phyloP scores from a whole-genome alignment of 208 protist species.

The Crithidia acanthocephali region DNA sequence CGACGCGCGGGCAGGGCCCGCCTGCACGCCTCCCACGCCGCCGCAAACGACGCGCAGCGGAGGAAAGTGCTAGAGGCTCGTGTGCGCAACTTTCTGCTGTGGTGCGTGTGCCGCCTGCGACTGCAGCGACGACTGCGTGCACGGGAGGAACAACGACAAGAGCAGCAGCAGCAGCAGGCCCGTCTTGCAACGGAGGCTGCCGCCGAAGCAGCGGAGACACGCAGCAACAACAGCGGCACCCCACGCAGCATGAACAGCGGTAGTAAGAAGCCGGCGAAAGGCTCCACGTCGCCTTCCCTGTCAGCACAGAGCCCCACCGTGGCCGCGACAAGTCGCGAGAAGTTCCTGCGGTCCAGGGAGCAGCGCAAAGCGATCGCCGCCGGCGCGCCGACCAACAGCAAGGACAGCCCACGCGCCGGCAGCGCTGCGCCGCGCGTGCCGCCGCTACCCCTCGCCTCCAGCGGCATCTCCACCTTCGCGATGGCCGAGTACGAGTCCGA shows the following conservation, averaged over 20 bases:
- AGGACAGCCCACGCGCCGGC: background rate
- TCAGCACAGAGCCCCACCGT: background rate
- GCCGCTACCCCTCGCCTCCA: slow-evolving; percentile 40
- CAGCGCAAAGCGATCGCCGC: slow-evolving; percentile 56
- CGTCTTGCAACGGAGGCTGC: background rate
- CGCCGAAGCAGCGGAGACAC: background rate
- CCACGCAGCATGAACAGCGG: background rate
- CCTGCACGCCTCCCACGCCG: slow-evolving; percentile 17
- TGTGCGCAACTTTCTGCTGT: slow-evolving; percentile 35
- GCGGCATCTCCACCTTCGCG: slow-evolving; percentile 70
- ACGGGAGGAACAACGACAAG: slow-evolving; percentile 4
- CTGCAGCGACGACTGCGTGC: slow-evolving; percentile 31
- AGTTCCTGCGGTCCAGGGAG: slow-evolving; percentile 64
- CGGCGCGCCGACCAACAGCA: slow-evolving; percentile 14
- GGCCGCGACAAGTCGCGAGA: slow-evolving; percentile 52
- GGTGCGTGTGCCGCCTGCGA: slow-evolving; percentile 36
- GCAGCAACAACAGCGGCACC: slow-evolving; percentile 22
- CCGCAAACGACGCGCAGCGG: slow-evolving; percentile 29
- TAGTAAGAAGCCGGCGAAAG: background rate
- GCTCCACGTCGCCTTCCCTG: background rate
- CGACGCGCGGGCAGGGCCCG: slow-evolving; percentile 19
- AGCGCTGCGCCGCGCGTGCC: background rate
- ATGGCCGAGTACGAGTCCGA: slow-evolving; percentile 65
- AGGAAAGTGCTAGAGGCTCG: slow-evolving; percentile 34
- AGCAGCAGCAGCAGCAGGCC: slow-evolving; percentile 12